Base-by-base conservation (phyloP, 2,329 filamentous ascomycete species). In the Botrytis galanthina region DNA sequence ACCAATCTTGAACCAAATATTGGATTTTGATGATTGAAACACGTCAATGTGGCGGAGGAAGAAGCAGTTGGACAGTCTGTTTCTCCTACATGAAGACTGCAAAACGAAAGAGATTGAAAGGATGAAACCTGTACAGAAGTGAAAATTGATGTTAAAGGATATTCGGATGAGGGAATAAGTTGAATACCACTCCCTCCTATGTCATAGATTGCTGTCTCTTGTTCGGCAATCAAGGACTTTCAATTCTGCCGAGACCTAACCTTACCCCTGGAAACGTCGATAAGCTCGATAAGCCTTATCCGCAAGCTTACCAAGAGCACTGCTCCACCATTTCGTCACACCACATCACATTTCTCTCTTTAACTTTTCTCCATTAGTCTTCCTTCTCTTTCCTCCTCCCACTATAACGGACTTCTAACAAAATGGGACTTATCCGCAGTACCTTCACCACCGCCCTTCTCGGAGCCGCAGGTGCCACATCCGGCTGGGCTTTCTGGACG, bases 401-500 rank as follows among this genome's bases (percentile, higher is more conserved):
- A n/a, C 63, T 29, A 60, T 42, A 48, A 48, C 22, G 29, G 18
- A 46, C 29, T 4, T 37, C 57, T n/a, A 37, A 10, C 48, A 73
- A 51, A 71, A 78, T 78, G 75, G 77, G 76, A 29, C 51, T 76
- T 37, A 64, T 78, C 12, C 75, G 75, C n/a, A 77, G 73, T 2
- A 51, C 75, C 16, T 48, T 79, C 32, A 76, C 74, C 3, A 76
- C 77, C 12, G 76, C 74, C 37, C 48, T 77, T 39, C 69, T 77
- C 4, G 76, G 77, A 44, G 74, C 75, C 20, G 75, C 74, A 8
- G 76, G 77, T 12, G 70, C 72, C 29, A 75, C 72, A 2, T 76
- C 75, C 5, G 78, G 74, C 8, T 80, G 77, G 39, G 75, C 77
- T 7, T 74, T 78, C 71, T 76, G 66, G 72, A 77, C 75, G 1